Base-by-base conservation (phyloP, 257 asterid genomes). In the Ballota nigra region DNA sequence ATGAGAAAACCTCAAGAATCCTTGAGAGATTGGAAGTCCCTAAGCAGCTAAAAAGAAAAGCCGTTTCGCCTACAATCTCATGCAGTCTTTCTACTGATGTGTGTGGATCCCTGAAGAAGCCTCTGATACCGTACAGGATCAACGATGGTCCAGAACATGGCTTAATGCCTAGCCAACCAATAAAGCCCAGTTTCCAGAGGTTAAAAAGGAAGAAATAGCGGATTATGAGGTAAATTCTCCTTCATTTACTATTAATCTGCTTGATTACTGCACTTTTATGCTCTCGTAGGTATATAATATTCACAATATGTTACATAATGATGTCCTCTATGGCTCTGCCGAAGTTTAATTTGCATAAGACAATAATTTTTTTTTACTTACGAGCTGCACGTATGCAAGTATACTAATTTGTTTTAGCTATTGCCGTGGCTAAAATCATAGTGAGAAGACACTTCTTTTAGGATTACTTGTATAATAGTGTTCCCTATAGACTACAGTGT, bases 11-110 rank as follows among this genome's bases (percentile, higher is more conserved):
- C 62, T 80, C 96, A 53, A 80, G 96, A 78, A 93, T 93, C 73
- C 89, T 93, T 16, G 97, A 91, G 87, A 91, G 98, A 70, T 87
- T 93, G 69, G 97, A 93, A 82, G 68, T 76, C 63, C 98, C 97
- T 3, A 83, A 79, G 77, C 89, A 89, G 82, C 85, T 85, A 22
- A 89, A 93, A 66, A 85, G 92, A 74, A 91, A 89, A 86, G 70
- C 82, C 62, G 69, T 78, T 75, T 87, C 95, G 29, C 96, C 95
- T 22, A 75, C 83, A 52, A 68, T 75, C 75, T 68, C 85, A 22
- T 75, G 82, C 87, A 56, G 64, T 78, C 72, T 65, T 23, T 53
- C 77, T 40, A 73, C 77, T 69, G 88, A 85, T 47, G 68, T 79
- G 59, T 70, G 77, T 66, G 74, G 81, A 43, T 72, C 83, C 16